Base-by-base conservation (phyloP, 768 basidiomycete species). In the Phlebiopsis flavidoalba region DNA sequence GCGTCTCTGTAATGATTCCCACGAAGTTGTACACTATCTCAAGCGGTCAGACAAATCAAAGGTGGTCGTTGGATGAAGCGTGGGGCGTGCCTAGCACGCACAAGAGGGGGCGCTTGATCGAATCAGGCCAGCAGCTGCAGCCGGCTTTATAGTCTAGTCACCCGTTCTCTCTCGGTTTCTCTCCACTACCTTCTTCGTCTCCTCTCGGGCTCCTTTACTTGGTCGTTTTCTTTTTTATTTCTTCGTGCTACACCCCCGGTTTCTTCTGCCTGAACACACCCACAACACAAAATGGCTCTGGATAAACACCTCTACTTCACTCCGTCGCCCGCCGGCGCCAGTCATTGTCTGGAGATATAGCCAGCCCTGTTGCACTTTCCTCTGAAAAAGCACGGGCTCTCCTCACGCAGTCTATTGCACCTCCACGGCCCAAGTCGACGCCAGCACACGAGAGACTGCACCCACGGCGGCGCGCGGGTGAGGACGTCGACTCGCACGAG, bases 341-440 rank as follows among this genome's bases (percentile, higher is more conserved):
- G 70, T 88, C 87, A 33, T 80, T 82, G 52, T 83, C 75, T 62
- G 76, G 70, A 65, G 74, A 63, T 60, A 67, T 66, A 53, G 60
- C 63, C 53, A 65, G 64, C 47, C 69, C 67, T 46, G 58, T 65
- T 45, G 57, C 65, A 48, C 58, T 59, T 14, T 58, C 68, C 17
- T 52, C 65, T 2, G 58, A 61, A 22, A 60, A 55, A 33, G 62
- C 58, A 31, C 51, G 65, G 50, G 65, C 56, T 66, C 62, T 63
- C 7, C 65, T 82, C 22, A 67, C 75, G 1, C 66, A 71, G 37
- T 43, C 40, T 17, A 15, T 15, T 26, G 83, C 85, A 6, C 85
- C 85, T 7, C 87, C 86, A 3, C 80, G 89, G 19, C 88, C 89
- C 19, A 89, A 91, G 70, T 88, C 87, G 14, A 87, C 89, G 0